A percentile compares a stretch with the other conserved stretches of the same genome.
Conservation (phyloP, 2,329 filamentous ascomycete species). For the Allantophomopsis lycopodina region DNA sequence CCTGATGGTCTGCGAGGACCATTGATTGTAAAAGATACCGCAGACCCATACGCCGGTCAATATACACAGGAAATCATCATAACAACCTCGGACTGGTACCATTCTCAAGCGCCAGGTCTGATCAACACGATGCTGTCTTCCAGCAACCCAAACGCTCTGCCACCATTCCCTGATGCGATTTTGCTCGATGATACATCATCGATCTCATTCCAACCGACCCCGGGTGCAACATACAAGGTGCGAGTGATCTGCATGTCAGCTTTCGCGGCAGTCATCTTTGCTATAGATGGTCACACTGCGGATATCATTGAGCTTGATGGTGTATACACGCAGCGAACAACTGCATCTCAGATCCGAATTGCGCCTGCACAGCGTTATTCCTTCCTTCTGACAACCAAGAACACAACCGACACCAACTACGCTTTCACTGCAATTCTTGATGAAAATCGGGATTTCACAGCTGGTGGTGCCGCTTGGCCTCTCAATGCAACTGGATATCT, state of each 20-base stretch:
- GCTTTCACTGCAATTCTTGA: constrained; percentile 30
- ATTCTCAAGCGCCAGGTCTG: constrained; percentile 13
- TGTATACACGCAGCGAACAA: constrained; percentile 25
- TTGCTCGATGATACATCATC: constrained; percentile 2
- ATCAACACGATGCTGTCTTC: constrained; percentile 4
- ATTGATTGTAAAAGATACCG: constrained; percentile 43
- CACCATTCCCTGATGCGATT: constrained; percentile 5
- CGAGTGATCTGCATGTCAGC: constrained; percentile 8
- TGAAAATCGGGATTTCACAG: constrained; percentile 33
- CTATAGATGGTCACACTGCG: constrained; percentile 16
- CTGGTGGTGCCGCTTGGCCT: constrained; percentile 22
- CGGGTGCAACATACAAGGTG: constrained; percentile 9
- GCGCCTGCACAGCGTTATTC: constrained; percentile 30
- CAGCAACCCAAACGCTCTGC: constrained; percentile 3
- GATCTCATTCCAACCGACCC: constrained; percentile 10
- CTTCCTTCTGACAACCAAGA: constrained; percentile 28
- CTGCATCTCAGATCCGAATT: constrained; percentile 26
- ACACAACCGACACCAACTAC: constrained; percentile 26
- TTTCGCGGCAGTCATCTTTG: constrained; percentile 6
- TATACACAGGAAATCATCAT: constrained; percentile 46
- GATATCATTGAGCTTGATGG: constrained; percentile 32
- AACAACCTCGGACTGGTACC: constrained; percentile 44
- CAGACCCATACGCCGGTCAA: constrained; percentile 33
- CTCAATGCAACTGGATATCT: constrained; percentile 42
- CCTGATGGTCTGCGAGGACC: constrained; percentile 52